Base-by-base conservation (phyloP, 495 filamentous ascomycete genomes). In the Pyronema omphalodes region DNA sequence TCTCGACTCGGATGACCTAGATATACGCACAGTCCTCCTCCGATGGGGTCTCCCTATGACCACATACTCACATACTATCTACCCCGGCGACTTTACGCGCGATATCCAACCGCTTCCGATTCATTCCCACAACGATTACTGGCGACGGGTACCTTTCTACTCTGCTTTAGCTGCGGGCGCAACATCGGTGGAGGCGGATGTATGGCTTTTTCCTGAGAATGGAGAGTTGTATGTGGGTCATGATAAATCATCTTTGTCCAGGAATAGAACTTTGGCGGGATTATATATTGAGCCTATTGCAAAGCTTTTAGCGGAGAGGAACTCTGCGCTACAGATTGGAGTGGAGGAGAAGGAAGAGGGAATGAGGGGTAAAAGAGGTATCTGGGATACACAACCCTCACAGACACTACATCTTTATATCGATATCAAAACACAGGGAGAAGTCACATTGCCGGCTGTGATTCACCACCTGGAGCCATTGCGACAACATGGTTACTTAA, bases 41-140 rank as follows among this genome's bases (percentile, higher is more conserved):
- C 49, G 15, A 46, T 62, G 57, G 54, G 44, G 46, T 15, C 8
- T 51, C 14, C 37, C 44, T 36, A 41, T 53, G 9, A n/a, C 54
- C 3, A 41, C 53, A 15, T 45, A 37, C 41, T 54, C 8, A 1
- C n/a, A 29, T 9, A 51, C 40, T 7, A 44, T 33, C n/a, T 89
- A 85, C 67, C 83, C 83, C 0, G 85, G 83, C 0, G 79, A 86
- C 68, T 81, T 86, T 61, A 64, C 56, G 18, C 55, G 62, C 47
- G 62, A 61, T 34, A 52, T 65, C 9, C 55, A 53, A 2, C 61
- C 61, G 0, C 36, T 49, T 2, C 61, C 61, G 7, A 57, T 65
- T 54, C 77, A 84, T 66, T 89, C 84, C 0, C 88, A 94, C 66
- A 94, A 94, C 63, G 88, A 94, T 70, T 93, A 94, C 70, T 93